phyloP scores from a whole-genome alignment of 305 asterid genomes.

The Fraxinus dipetala region DNA sequence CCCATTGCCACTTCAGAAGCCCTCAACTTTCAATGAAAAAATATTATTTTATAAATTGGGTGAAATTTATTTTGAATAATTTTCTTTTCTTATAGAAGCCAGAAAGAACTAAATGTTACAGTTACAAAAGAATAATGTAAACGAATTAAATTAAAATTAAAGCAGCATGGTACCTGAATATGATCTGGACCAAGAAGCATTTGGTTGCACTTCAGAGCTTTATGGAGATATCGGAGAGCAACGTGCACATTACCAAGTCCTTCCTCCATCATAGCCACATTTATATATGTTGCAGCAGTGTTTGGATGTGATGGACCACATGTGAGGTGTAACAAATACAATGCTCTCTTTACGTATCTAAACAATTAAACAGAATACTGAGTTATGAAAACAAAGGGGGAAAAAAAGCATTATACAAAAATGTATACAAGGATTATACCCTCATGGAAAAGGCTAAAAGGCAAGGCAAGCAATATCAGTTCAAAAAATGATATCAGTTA shows the following conservation, averaged over 20 bases:
- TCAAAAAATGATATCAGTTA: background rate
- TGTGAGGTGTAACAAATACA: conserved; percentile 89
- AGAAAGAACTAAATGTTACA: conserved; percentile 3
- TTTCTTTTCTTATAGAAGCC: conserved; percentile 12
- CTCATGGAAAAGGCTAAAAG: conserved; percentile 14
- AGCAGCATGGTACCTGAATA: conserved; percentile 68
- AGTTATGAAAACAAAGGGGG: background rate
- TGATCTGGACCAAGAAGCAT: conserved; percentile 98
- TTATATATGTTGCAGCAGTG: conserved; percentile 98
- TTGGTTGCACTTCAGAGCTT: conserved; percentile 99
- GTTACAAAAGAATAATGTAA: conserved; percentile 8
- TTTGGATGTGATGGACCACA: conserved; percentile 99
- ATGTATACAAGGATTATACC: background rate
- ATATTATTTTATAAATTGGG: conserved; percentile 10
- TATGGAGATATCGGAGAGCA: conserved; percentile 97
- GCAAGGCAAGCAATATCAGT: background rate
- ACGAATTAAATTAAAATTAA: conserved; percentile 19
- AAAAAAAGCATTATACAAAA: background rate
- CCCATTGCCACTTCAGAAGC: background rate
- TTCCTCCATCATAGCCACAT: conserved; percentile 99
- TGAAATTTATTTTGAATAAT: background rate
- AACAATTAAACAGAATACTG: conserved; percentile 28
- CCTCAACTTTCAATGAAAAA: background rate
- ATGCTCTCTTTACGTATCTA: conserved; percentile 92
- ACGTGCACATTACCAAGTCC: conserved; percentile 97